Conservation (phyloP, 345 rosid species). For the Ailanthus altissimus region DNA sequence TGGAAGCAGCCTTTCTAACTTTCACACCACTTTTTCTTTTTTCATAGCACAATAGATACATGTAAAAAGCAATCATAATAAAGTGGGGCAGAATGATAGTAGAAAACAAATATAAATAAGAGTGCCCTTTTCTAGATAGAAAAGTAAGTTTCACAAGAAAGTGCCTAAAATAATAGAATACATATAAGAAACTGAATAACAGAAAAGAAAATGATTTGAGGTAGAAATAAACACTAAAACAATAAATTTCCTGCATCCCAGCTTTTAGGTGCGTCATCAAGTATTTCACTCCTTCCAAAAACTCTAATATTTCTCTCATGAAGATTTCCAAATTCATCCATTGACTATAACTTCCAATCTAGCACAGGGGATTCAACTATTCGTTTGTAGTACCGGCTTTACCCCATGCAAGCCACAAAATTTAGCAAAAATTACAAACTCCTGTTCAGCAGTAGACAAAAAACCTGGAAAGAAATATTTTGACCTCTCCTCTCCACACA, state of each 20-base stretch:
- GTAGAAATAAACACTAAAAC: not conserved
- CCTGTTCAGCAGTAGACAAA: not conserved
- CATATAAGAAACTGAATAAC: not conserved
- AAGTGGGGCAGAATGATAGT: not conserved
- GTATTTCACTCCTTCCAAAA: not conserved
- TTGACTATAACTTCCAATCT: not conserved
- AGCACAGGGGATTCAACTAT: not conserved
- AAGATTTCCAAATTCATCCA: not conserved
- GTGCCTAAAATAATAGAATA: not conserved
- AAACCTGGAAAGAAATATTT: not conserved
- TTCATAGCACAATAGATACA: not conserved
- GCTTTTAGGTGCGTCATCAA: not conserved
- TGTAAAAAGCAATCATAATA: not conserved
- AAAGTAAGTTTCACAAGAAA: not conserved
- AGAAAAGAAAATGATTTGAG: not conserved
- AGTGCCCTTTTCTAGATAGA: not conserved
- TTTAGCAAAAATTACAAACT: not conserved
- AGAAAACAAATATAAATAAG: not conserved
- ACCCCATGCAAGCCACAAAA: not conserved
- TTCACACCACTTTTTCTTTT: not conserved
- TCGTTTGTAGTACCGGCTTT: not conserved
- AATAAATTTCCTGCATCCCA: not conserved
- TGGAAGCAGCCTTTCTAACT: slow-evolving; percentile 3
- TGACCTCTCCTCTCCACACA: not conserved
- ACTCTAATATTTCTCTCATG: not conserved